Evolutionary conservation across 768 basidiomycete genomes (phyloP), one percentile per base, ranked within the genome.

Genomic region (Heimioporus sp.): DNA sequence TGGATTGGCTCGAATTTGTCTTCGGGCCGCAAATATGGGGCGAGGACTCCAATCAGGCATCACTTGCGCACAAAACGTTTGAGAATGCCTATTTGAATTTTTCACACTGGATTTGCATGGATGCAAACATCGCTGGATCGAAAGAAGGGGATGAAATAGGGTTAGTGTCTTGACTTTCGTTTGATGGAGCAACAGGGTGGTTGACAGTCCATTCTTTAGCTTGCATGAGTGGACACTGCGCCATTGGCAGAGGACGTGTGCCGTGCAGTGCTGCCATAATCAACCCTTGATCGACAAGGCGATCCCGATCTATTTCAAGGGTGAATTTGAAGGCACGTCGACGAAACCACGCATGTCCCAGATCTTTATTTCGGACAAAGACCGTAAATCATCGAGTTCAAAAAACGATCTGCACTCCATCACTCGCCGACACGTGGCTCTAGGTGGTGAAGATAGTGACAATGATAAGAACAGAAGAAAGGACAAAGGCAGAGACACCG

Each of bases 221-320:
- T 12, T 42, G 37, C 20, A 36, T 1, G 39, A 59, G 21, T 58
- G 43, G 43, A 54, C 56, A 8, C 35, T 42, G n/a, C 52, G 56
- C 2, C 52, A 57, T 12, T 54, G 49, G 49, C 46, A 54, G 39
- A 45, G 52, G 6, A 59, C 56, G 11, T 48, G 45, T 10, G 56
- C 43, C 6, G 52, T 59, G 10, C 56, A 57, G 34, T 54, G 58
- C 28, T 45, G 46, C 28, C 43, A 37, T 16, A 31, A 39, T 30
- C 52, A 58, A 48, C 46, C 39, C 1, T 40, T 45, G 15, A 16
- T 59, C 39, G 44, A 59, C 24, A 59, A 58, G 31, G 41, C 52
- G 35, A 55, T 59, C 15, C 49, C 49, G 11, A 58, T 59, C 3
- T 54, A 46, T 37, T 59, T 52, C 40, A 51, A 49, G 5, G 30